phyloP scores from a whole-genome alignment of 129 eudicot species.

The Pittosporum tobira region DNA sequence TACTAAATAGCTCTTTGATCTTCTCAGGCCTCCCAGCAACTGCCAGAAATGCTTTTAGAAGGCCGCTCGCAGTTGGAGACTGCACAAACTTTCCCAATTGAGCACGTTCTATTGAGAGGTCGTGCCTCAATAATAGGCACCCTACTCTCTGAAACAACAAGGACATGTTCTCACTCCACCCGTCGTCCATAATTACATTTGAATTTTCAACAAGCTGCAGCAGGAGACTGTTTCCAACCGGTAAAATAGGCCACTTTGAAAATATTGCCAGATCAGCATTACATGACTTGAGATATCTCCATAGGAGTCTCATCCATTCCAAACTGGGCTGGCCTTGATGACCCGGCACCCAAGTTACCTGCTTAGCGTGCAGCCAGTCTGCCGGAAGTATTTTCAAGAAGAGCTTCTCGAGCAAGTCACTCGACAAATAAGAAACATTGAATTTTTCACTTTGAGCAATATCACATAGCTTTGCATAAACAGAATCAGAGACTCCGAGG shows the following conservation, averaged over 20 bases:
- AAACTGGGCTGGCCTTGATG: conserved; percentile 72
- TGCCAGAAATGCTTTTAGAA: conserved; percentile 70
- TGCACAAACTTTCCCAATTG: conserved; percentile 72
- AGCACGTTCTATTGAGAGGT: conserved; percentile 59
- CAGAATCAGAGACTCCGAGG: conserved; percentile 42
- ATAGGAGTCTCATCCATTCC: conserved; percentile 82
- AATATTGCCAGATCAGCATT: conserved; percentile 70
- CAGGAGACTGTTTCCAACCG: conserved; percentile 67
- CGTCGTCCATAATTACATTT: conserved; percentile 73
- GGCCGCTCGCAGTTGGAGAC: conserved; percentile 74
- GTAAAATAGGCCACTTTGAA: conserved; percentile 89
- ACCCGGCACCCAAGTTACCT: conserved; percentile 84
- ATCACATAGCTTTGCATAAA: conserved; percentile 60
- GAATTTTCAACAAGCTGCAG: conserved; percentile 77
- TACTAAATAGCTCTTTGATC: conserved; percentile 42
- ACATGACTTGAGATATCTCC: conserved; percentile 65
- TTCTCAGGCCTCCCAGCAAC: conserved; percentile 44
- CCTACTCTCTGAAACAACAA: conserved; percentile 67
- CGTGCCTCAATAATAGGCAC: conserved; percentile 72
- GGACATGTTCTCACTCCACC: conserved; percentile 97
- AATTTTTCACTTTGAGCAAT: conserved; percentile 65
- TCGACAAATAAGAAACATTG: conserved; percentile 60
- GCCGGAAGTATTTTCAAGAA: conserved; percentile 69
- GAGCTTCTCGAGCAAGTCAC: conserved; percentile 73
- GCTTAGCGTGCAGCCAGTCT: conserved; percentile 77